Conservation (phyloP, 2,329 filamentous ascomycete genomes). For the Penicillium verrucosum region DNA sequence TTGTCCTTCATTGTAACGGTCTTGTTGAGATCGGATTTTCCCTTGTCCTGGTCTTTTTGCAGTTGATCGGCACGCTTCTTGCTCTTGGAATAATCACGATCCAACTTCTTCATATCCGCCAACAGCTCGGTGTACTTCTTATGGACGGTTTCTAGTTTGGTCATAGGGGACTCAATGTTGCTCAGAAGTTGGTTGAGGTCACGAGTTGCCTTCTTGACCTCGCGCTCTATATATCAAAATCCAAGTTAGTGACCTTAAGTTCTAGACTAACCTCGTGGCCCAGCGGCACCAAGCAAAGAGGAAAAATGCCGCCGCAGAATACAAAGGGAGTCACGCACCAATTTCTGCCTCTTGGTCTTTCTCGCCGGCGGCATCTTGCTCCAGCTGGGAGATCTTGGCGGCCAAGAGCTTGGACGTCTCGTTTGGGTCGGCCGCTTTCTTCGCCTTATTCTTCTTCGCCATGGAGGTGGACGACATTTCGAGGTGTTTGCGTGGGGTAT, state of each 20-base stretch:
- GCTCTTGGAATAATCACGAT: slow-evolving; percentile 90
- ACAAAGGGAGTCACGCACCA: slow-evolving; percentile 56
- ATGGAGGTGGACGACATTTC: slow-evolving; percentile 50
- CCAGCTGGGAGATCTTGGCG: slow-evolving; percentile 90
- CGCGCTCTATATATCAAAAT: slow-evolving; percentile 63
- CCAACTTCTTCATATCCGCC: slow-evolving; percentile 90
- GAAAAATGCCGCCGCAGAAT: not conserved
- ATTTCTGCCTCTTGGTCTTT: slow-evolving; percentile 97
- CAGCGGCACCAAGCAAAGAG: not conserved
- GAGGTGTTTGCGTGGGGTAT: slow-evolving; percentile 10
- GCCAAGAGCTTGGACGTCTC: slow-evolving; percentile 90
- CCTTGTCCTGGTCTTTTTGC: slow-evolving; percentile 94
- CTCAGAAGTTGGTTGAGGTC: slow-evolving; percentile 81
- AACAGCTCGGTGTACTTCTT: slow-evolving; percentile 89
- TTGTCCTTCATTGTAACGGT: slow-evolving; percentile 91
- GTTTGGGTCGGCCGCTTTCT: slow-evolving; percentile 78
- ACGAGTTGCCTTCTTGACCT: slow-evolving; percentile 89
- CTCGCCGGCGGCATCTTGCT: slow-evolving; percentile 87
- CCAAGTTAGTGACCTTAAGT: slow-evolving; percentile 24
- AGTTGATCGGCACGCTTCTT: slow-evolving; percentile 92
- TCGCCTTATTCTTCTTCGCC: slow-evolving; percentile 76
- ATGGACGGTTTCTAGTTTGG: slow-evolving; percentile 85
- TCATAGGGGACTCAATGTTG: slow-evolving; percentile 86
- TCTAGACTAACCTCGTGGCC: slow-evolving; percentile 14
- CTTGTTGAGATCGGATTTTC: slow-evolving; percentile 83